Percentiles rank a stretch among this genome's conserved stretches.
These are phyloP conservation scores for Meyerozyma smithsonii DNA, from an alignment of 1,139 yeast genomes.

Conservation along the genomic window DNA sequence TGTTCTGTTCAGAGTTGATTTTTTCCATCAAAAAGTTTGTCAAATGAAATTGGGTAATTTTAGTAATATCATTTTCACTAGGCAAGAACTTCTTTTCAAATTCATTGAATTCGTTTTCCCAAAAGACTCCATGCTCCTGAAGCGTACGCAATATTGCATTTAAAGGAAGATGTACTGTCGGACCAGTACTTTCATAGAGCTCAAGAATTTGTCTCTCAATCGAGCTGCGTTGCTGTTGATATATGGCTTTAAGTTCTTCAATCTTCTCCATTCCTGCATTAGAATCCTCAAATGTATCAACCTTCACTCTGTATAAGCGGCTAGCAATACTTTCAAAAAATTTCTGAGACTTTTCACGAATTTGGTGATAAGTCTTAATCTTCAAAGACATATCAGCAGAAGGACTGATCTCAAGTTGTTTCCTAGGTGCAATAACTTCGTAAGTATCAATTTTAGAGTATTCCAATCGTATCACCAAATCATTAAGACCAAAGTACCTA, in stretches of 20 bases:
- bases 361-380: conserved; percentile 53
- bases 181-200: conserved; percentile 52
- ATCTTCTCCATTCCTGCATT: conserved; percentile 64
- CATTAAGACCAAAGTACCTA: conserved; percentile 79
- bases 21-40: conserved; percentile 64
- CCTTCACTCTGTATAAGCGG: conserved; percentile 71
- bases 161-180: conserved; percentile 64
- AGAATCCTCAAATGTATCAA: conserved; percentile 71
- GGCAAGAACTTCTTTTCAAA: conserved; percentile 80
- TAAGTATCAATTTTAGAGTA: conserved; percentile 69
- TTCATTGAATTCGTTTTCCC: conserved; percentile 85
- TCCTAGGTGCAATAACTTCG: conserved; percentile 75
- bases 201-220: conserved; percentile 45
- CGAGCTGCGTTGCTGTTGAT: conserved; percentile 45
- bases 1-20: conserved; percentile 23
- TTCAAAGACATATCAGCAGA: conserved; percentile 67
- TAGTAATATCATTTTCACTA: conserved; percentile 87
- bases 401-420: conserved; percentile 69
- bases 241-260: conserved; percentile 51
- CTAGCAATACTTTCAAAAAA: conserved; percentile 75
- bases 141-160: conserved; percentile 66
- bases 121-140: conserved; percentile 77
- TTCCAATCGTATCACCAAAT: conserved; percentile 74
- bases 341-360: conserved; percentile 46
- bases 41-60: conserved; percentile 85